These are phyloP conservation scores for Knufia petricola DNA, from an alignment of 2,329 filamentous ascomycete genomes.

Conservation along the genomic window DNA sequence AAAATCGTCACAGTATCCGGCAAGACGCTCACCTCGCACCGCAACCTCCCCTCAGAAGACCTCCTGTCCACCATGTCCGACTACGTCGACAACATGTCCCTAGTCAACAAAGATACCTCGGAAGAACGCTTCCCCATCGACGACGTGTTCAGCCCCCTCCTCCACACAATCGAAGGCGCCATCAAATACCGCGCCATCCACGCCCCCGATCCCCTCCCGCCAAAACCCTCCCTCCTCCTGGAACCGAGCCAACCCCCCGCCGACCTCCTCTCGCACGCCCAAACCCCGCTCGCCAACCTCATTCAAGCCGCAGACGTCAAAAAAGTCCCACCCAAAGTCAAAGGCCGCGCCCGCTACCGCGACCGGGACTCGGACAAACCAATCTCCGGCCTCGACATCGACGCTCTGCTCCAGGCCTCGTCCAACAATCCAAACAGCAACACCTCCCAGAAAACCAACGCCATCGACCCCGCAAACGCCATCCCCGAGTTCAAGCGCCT, in stretches of 20 bases:
- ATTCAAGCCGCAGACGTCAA: constrained; percentile 68
- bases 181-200: constrained; percentile 73
- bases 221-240: constrained; percentile 54
- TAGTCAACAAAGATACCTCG: constrained; percentile 65
- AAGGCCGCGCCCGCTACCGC: constrained; percentile 58
- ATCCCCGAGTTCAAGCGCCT: constrained; percentile 85
- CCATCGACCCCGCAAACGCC: constrained; percentile 61
- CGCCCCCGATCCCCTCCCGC: constrained; percentile 54
- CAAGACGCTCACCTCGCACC: constrained; percentile 68
- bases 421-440: constrained; percentile 31
- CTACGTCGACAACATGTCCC: constrained; percentile 88
- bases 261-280: constrained; percentile 51
- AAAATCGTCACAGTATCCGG: constrained; percentile 80
- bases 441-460: constrained; percentile 29
- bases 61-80: constrained; percentile 75
- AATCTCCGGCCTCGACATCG: constrained; percentile 79
- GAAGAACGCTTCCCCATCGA: constrained; percentile 71
- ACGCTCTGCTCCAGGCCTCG: constrained; percentile 60
- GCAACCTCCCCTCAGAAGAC: constrained; percentile 66
- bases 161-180: constrained; percentile 84
- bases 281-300: constrained; percentile 52
- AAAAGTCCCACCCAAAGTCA: constrained; percentile 73
- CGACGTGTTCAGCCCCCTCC: constrained; percentile 70
- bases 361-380: constrained; percentile 59
- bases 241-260: constrained; percentile 65